Evolutionary conservation across 108 stramenopile genomes (phyloP).

Genomic region (Cyclotella cryptica): DNA sequence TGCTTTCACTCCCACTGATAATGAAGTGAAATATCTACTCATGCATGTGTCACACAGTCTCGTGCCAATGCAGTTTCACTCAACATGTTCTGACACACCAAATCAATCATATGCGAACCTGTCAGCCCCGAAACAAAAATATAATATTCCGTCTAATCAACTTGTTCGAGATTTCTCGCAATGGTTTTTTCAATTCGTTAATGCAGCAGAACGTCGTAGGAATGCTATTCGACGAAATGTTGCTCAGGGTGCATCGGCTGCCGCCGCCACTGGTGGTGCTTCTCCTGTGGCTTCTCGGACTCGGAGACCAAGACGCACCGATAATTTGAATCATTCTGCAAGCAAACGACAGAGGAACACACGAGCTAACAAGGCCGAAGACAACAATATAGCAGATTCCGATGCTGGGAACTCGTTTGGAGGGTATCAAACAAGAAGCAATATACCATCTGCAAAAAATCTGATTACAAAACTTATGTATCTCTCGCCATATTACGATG

Average conservation of each 20-base stretch:
- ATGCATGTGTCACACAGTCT: slow-evolving; percentile 63
- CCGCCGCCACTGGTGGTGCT: not conserved
- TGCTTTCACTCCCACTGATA: slow-evolving; percentile 7
- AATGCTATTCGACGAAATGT: slow-evolving; percentile 35
- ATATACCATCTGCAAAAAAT: slow-evolving; percentile 23
- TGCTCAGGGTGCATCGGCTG: slow-evolving; percentile 53
- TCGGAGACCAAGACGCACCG: slow-evolving; percentile 7
- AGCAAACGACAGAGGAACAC: not conserved
- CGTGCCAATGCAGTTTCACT: slow-evolving; percentile 54
- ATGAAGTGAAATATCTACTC: slow-evolving; percentile 1
- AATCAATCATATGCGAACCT: not conserved
- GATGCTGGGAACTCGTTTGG: not conserved
- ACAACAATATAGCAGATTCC: not conserved
- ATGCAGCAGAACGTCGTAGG: slow-evolving; percentile 43
- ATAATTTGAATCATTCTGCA: not conserved
- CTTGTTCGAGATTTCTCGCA: slow-evolving; percentile 27
- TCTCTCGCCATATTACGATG: slow-evolving; percentile 55
- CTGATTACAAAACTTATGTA: slow-evolving; percentile 38
- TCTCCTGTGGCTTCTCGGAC: not conserved
- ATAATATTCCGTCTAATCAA: slow-evolving; percentile 28
- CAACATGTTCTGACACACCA: not conserved
- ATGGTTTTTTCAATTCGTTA: slow-evolving; percentile 66
- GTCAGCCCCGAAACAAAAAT: not conserved
- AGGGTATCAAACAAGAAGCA: slow-evolving; percentile 1
- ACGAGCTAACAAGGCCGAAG: not conserved